These are phyloP conservation scores for Drechslerella coelobrocha DNA, from an alignment of 2,329 filamentous ascomycete species.

Conservation along the genomic window DNA sequence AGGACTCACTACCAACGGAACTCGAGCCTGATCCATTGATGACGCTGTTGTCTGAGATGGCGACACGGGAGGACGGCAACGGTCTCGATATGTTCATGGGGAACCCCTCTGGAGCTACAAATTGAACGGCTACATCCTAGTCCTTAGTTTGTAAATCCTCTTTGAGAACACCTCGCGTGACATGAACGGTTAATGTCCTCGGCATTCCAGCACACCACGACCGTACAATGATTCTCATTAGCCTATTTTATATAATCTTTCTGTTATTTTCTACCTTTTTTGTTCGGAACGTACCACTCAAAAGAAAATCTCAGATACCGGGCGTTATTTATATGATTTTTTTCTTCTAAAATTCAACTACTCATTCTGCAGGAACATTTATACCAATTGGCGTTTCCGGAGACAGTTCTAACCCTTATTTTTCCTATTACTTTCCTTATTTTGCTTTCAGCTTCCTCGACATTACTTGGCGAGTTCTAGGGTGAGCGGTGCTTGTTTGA, in stretches of 20 bases:
- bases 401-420: no score
- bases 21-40: slow-evolving; percentile 43
- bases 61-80: slow-evolving; percentile 43
- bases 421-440: slow-evolving; percentile 4
- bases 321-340: slow-evolving; percentile 26
- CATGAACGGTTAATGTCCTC: no score
- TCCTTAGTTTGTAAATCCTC: no score
- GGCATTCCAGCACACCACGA: no score
- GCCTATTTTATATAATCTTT: slow-evolving; percentile 13
- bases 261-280: neutral
- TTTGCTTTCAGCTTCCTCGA: slow-evolving; percentile 1
- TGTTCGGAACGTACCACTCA: slow-evolving; percentile 19
- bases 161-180: no score
- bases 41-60: slow-evolving; percentile 47
- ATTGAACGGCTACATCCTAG: slow-evolving; percentile 8
- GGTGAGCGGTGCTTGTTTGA: slow-evolving; percentile 6
- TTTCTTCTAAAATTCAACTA: slow-evolving; percentile 16
- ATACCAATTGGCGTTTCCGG: slow-evolving; percentile 48
- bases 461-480: slow-evolving; percentile 36
- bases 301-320: slow-evolving; percentile 35
- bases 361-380: slow-evolving; percentile 23
- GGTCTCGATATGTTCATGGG: slow-evolving; percentile 48
- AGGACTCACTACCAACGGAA: slow-evolving; percentile 45
- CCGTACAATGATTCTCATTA: neutral
- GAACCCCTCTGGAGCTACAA: slow-evolving; percentile 36